A percentile compares a stretch with the other conserved stretches of the same genome.
Conservation (phyloP, 2,329 filamentous ascomycete genomes). For the Alternaria rosae region DNA sequence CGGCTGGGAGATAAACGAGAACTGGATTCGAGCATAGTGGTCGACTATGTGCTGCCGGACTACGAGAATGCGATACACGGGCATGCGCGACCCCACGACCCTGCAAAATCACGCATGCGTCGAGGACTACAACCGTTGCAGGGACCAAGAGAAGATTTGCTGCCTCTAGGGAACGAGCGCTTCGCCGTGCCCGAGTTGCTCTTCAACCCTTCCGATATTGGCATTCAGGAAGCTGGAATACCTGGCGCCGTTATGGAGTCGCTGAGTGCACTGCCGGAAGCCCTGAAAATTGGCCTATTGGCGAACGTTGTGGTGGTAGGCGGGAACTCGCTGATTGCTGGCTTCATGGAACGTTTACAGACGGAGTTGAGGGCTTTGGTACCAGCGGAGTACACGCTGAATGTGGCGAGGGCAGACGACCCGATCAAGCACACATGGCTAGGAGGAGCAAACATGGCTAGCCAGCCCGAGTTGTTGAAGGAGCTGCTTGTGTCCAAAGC, state of each 20-base stretch:
- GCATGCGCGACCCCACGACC: constrained; percentile 78
- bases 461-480: constrained; percentile 69
- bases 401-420: constrained; percentile 67
- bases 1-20: constrained; percentile 63
- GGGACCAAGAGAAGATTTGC: constrained; percentile 72
- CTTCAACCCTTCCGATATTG: constrained; percentile 86
- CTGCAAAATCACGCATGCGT: constrained; percentile 64
- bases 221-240: constrained; percentile 82
- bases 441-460: constrained; percentile 81
- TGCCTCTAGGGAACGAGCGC: constrained; percentile 89
- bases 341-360: constrained; percentile 80
- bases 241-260: constrained; percentile 84
- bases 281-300: constrained; percentile 81
- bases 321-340: constrained; percentile 80
- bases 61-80: constrained; percentile 70
- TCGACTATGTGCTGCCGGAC: constrained; percentile 93
- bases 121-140: constrained; percentile 58
- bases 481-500: constrained; percentile 79
- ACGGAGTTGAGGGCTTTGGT: constrained; percentile 70
- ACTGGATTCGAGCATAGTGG: constrained; percentile 67
- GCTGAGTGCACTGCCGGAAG: constrained; percentile 76
- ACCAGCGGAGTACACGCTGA: constrained; percentile 41
- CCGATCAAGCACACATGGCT: constrained; percentile 84
- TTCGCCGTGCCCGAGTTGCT: constrained; percentile 90
- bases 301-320: constrained; percentile 90